Evolutionary conservation across 164 flowering plant species (phyloP), one percentile per base, ranked within the genome.

Genomic region (Tinospora cordifolia): DNA sequence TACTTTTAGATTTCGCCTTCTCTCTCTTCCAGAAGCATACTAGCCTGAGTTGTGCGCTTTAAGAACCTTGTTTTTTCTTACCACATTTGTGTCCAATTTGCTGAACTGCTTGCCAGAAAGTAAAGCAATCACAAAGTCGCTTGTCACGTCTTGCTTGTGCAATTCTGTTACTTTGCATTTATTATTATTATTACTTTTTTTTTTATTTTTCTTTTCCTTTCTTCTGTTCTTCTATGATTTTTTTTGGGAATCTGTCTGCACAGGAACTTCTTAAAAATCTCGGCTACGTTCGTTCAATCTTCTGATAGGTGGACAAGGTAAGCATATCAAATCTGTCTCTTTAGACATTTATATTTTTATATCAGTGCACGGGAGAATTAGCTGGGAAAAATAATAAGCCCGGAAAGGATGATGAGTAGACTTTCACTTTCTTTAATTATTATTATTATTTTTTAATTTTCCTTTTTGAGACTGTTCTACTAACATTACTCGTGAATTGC

Each of bases 71-170:
- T 63, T 30, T 30, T 30, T 30, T 1, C n/a, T n/a, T n/a, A n/a
- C n/a, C 2, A 63, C 40, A 25, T 62, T 62, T 70, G 59, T 58
- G 71, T 38, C 38, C 38, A 70, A 34, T 63, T 17, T 47, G 62
- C 47, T 63, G 63, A 30, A 8, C 22, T 62, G 72, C n/a, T 62
- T 46, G 40, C 72, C 65, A 59, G 38, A 70, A 70, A 46, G 58
- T 49, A 62, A 70, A 60, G 51, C 8, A 67, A 47, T 26, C 38
- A 47, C 34, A 46, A 49, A 38, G 30, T 69, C 26, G 60, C 11
- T 24, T 12, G 17, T 62, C 72, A 70, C 65, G 57, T 21, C 46
- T 40, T 14, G 17, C 25, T 62, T 51, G 24, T 70, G 47, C 15
- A 1, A 15, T 39, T 26, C 63, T 24, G 24, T 22, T 54, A 22